Base-by-base conservation (phyloP, 129 eudicot species). In the Flaveria ramosissima region DNA sequence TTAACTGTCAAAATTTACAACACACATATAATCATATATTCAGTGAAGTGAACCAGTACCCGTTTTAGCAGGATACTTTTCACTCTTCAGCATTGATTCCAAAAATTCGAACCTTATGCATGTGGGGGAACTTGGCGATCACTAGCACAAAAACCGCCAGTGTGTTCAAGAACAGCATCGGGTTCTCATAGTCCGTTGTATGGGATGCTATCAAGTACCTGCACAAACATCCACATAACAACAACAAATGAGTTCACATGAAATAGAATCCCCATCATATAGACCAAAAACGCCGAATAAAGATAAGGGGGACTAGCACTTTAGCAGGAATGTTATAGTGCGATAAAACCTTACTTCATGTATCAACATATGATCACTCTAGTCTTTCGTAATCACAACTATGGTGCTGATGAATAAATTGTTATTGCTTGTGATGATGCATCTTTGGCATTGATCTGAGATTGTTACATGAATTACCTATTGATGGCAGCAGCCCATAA, bases 71-170 rank as follows among this genome's bases (percentile, higher is more conserved):
- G n/a, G 8, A n/a, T 56, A 72, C 4, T 88, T 80, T 32, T 64
- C 47, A 88, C 73, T 88, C 94, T 77, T 87, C 98, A 14, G 88
- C 97, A 77, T 93, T 93, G 73, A 93, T 93, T 70, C 98, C 98
- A 68, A 93, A 90, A 7, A 90, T 90, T n/a, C 96, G 92, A 67
- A 93, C 97, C 85, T 89, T 93, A 87, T 93, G 98, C 98, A 93
- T 90, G 70, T 87, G 76, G 0, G 96, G 98, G 76, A 93, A 93
- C 83, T 93, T 93, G 69, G 98, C 98, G 68, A 93, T 91, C 65
- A 93, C 96, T 32, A 90, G 80, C 65, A 90, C 82, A 72, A 93
- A 90, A 20, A 93, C 97, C 2, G 91, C 98, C 19, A 90, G 17
- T 7, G 98, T 90, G 83, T 93, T 93, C 74, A 92, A 71, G 47